phyloP scores from a whole-genome alignment of 2,329 filamentous ascomycete genomes.

The Alternaria ventricosa region DNA sequence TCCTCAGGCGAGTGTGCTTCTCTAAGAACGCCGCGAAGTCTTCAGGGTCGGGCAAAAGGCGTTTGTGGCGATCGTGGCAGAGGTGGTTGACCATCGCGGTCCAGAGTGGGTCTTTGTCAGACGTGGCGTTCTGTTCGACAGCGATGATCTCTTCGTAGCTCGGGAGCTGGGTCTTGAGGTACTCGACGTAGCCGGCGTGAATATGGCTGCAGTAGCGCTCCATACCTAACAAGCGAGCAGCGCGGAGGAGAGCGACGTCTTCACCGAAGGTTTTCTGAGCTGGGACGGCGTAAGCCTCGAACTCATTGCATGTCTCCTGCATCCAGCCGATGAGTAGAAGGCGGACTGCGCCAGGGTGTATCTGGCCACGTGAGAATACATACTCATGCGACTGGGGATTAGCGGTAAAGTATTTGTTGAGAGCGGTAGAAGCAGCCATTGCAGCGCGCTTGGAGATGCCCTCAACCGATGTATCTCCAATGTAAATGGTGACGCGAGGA shows the following conservation, averaged over 20 bases:
- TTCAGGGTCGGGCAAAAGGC: conserved; percentile 9
- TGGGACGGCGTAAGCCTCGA: conserved; percentile 9
- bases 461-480: conserved; percentile 4
- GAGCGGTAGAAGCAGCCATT: conserved; percentile 18
- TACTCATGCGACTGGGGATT: conserved; percentile 13
- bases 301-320: conserved; percentile 3
- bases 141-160: conserved; percentile 18
- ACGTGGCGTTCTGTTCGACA: conserved; percentile 11
- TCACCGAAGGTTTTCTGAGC: conserved; percentile 3
- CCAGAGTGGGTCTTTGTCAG: conserved; percentile 19
- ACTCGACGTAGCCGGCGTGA: conserved; percentile 1
- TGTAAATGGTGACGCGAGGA: conserved; percentile 9
- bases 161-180: conserved; percentile 16
- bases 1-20: conserved; percentile 2
- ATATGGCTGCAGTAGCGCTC: conserved; percentile 17
- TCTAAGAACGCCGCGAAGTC: conserved; percentile 9
- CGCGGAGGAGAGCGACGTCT: conserved; percentile 15
- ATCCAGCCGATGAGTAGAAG: conserved; percentile 16
- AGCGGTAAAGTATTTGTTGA: conserved; percentile 13
- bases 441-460: conserved; percentile 18
- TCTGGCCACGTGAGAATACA: background rate
- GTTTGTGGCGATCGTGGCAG: conserved; percentile 4
- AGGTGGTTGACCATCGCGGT: conserved; percentile 24
- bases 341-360: conserved; percentile 8
- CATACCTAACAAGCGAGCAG: conserved; percentile 22